phyloP scores from a whole-genome alignment of 345 rosid species.

The Erysimum cheiranthoides region DNA sequence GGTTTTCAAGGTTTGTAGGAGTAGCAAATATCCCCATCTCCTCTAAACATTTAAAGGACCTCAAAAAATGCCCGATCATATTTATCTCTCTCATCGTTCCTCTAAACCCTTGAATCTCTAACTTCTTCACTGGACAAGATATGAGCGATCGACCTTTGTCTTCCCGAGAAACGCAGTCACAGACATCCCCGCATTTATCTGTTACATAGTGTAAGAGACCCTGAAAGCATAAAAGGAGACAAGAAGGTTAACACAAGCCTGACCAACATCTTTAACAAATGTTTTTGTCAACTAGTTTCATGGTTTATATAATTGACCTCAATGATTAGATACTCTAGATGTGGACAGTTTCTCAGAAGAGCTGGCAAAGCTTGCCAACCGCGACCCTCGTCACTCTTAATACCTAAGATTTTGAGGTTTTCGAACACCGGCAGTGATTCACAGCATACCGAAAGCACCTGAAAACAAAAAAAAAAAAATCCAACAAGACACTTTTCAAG shows the following conservation, averaged over 20 bases:
- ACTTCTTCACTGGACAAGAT: constrained; percentile 20
- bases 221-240: not conserved
- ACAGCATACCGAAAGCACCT: constrained; percentile 11
- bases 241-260: not conserved
- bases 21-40: not conserved
- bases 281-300: not conserved
- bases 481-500: not conserved
- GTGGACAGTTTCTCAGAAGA: constrained; percentile 20
- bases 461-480: not conserved
- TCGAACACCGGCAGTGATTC: constrained; percentile 11
- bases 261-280: not conserved
- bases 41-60: not conserved
- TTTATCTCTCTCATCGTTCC: constrained; percentile 19
- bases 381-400: not conserved
- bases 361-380: constrained; percentile 25
- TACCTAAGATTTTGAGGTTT: constrained; percentile 2
- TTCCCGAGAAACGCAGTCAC: constrained; percentile 4
- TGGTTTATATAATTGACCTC: not conserved
- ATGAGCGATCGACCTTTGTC: constrained; percentile 7
- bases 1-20: not conserved
- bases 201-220: constrained; percentile 20
- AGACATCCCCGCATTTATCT: constrained; percentile 3
- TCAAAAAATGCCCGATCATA: constrained; percentile 21
- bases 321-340: not conserved
- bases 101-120: constrained; percentile 8